Conservation (phyloP, 352 stramenopile genomes). For the Halophytophthora batemanensis region DNA sequence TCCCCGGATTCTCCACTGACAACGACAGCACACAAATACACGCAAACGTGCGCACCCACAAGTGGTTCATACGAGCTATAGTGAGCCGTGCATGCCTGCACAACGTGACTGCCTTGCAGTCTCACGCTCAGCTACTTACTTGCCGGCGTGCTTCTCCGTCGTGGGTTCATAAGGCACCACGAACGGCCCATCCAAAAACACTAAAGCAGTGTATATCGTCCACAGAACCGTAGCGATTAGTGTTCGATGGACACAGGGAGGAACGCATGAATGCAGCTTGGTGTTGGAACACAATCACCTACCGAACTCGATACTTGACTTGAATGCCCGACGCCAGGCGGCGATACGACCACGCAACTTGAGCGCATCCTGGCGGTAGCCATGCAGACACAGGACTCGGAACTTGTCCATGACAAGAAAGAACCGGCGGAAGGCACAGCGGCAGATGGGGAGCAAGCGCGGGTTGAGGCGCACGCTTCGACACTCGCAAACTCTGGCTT, state of each 20-base stretch:
- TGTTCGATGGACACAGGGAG: not conserved
- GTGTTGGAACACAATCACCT: conserved; percentile 1
- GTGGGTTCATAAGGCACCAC: conserved; percentile 54
- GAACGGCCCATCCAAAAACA: conserved; percentile 55
- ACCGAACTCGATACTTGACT: conserved; percentile 68
- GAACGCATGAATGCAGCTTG: too few species aligned
- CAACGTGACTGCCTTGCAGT: too few species aligned
- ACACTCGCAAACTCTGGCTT: too few species aligned
- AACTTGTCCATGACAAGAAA: conserved; percentile 29
- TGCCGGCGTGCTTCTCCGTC: conserved; percentile 28
- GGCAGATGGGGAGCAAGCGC: too few species aligned
- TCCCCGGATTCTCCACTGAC: conserved; percentile 7
- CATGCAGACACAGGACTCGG: conserved; percentile 63
- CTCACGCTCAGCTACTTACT: conserved; percentile 5
- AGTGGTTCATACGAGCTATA: not conserved
- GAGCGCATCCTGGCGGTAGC: conserved; percentile 57
- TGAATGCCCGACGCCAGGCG: conserved; percentile 49
- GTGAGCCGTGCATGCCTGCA: not conserved
- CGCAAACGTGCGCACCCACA: too few species aligned
- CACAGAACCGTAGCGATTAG: not conserved
- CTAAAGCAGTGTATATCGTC: conserved; percentile 13
- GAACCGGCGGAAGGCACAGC: too few species aligned
- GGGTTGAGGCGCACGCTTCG: too few species aligned
- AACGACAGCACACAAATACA: too few species aligned
- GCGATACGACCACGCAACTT: conserved; percentile 59